A percentile compares a stretch with the other conserved stretches of the same genome.
Conservation (phyloP, 1,284 basidiomycete genomes). For the Pseudozyma pruni region DNA sequence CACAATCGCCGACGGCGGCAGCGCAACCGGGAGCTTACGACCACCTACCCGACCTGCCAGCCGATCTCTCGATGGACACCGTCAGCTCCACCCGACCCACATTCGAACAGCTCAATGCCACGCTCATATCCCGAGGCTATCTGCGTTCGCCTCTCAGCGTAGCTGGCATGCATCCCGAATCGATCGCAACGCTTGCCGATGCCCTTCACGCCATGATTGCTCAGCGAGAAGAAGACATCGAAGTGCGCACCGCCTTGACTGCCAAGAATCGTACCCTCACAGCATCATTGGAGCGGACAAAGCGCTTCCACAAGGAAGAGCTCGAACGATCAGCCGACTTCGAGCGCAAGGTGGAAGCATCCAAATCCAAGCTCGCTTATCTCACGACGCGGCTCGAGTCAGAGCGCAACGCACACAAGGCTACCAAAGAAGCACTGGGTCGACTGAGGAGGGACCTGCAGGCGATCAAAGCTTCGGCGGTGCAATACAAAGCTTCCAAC, state of each 20-base stretch:
- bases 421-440: slow-evolving; percentile 47
- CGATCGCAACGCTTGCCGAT: slow-evolving; percentile 36
- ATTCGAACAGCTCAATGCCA: slow-evolving; percentile 55
- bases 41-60: slow-evolving; percentile 38
- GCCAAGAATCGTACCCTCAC: slow-evolving; percentile 45
- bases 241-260: slow-evolving; percentile 51
- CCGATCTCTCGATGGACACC: slow-evolving; percentile 26
- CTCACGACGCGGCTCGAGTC: slow-evolving; percentile 27
- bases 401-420: slow-evolving; percentile 41
- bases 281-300: slow-evolving; percentile 40
- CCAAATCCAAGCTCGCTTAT: slow-evolving; percentile 35
- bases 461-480: slow-evolving; percentile 42
- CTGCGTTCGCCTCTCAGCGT: slow-evolving; percentile 40
- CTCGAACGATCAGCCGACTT: slow-evolving; percentile 32
- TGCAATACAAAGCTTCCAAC: slow-evolving; percentile 46
- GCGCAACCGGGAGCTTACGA: slow-evolving; percentile 21
- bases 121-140: slow-evolving; percentile 52
- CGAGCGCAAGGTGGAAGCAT: slow-evolving; percentile 49
- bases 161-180: slow-evolving; percentile 19
- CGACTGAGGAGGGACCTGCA: slow-evolving; percentile 44
- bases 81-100: slow-evolving; percentile 22
- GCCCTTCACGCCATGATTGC: slow-evolving; percentile 53
- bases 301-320: slow-evolving; percentile 45
- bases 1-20: background rate
- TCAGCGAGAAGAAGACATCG: slow-evolving; percentile 54